Evolutionary conservation across 2,329 filamentous ascomycete species (phyloP), one percentile per base, ranked within the genome.

Genomic region (Penicillium fuscoglaucum): DNA sequence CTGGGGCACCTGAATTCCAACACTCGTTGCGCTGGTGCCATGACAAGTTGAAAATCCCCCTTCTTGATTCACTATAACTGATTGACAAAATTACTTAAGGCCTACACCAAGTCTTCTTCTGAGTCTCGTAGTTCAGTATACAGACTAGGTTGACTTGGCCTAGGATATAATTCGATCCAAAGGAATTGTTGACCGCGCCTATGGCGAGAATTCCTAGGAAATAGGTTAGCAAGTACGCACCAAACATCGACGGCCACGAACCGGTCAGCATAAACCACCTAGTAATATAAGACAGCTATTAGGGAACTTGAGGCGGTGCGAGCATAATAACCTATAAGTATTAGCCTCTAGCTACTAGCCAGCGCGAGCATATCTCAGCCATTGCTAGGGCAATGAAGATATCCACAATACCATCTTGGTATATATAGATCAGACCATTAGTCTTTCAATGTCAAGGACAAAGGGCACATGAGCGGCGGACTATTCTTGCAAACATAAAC

Each of bases 251-350:
- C 8, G 8, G 9, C 2, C 8, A 60, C 57, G 69, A 71, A 65
- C 77, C 77, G 41, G 70, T 76, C 26, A 78, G 69, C 76, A 79
- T 78, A 57, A 79, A 79, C 76, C 76, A 79, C 7, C 76, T 77
- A 1, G 74, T 76, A 1, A 78, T 66, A 57, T 76, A 79, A 7
- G 75, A 78, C 47, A 78, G 64, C 28, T 73, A 71, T 39, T 76
- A 69, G 6, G 75, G 69, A 51, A 76, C 70, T 24, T 69, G 74
- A n/a, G 71, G 76, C 0, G 82, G 83, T 7, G 82, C 80, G 6
- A 84, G 72, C 8, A 83, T 77, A 1, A 80, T 80, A 3, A 83
- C 82, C 82, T 82, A 83, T 1, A 75, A 80, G 66, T 84, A 84
- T 61, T 83, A 81, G 21, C 82, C 80, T 19, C 82, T 80, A 15